phyloP scores from a whole-genome alignment of 345 rosid species.

The Gossypium stocksii region DNA sequence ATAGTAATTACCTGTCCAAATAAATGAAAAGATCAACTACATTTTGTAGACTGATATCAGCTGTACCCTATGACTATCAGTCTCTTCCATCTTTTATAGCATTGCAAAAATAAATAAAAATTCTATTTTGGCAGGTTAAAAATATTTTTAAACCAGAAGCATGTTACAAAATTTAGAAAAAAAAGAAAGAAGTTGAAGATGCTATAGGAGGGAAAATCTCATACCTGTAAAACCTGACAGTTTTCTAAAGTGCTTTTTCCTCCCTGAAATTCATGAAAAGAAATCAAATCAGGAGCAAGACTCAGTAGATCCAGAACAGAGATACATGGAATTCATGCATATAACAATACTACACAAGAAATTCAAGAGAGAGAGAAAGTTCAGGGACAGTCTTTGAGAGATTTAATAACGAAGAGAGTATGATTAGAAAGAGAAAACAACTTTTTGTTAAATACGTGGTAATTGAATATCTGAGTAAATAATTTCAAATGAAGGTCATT shows the following conservation, averaged over 20 bases:
- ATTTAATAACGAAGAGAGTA: background rate
- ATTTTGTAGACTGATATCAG: background rate
- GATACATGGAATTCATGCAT: constrained; percentile 5
- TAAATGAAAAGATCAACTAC: background rate
- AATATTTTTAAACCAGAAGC: background rate
- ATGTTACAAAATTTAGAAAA: background rate
- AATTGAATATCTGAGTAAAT: background rate
- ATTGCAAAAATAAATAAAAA: background rate
- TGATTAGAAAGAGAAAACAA: background rate
- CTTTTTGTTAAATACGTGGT: background rate
- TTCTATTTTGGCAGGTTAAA: background rate
- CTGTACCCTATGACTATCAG: background rate
- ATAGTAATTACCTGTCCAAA: background rate
- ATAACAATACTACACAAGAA: background rate
- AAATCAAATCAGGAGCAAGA: background rate
- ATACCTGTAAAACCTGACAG: constrained; percentile 94
- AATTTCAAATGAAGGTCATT: background rate
- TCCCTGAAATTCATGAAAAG: constrained; percentile 49
- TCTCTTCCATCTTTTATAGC: background rate
- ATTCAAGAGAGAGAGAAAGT: background rate
- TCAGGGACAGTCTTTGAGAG: background rate
- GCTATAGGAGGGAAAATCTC: constrained; percentile 3
- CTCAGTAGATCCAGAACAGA: background rate
- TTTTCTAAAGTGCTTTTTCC: constrained; percentile 91
- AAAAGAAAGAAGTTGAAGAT: background rate